Base-by-base conservation (phyloP, 2,329 filamentous ascomycete genomes). In the Apiospora koreana region DNA sequence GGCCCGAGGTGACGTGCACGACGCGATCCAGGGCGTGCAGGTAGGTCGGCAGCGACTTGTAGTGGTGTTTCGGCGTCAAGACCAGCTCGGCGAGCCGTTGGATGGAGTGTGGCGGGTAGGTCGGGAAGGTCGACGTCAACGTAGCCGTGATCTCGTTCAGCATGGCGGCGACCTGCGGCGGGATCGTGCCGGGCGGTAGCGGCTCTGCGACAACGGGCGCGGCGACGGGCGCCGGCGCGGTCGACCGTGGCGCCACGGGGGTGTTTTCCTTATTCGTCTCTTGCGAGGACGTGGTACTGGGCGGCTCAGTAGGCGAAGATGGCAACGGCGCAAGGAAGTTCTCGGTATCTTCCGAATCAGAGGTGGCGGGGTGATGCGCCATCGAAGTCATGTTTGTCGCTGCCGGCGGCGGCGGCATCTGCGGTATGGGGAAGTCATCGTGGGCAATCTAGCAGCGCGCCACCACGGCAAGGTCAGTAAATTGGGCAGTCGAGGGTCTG, bases 31-130 rank as follows among this genome's bases (percentile, higher is more conserved):
- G 88, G 2, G 96, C 96, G 76, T 96, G 93, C 14, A 99, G 89
- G 80, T 96, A 99, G 14, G 94, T 88, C 0, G 93, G 90, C 2
- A 98, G 87, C 68, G 91, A 92, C 72, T 88, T 90, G 83, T 98
- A 98, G 81, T 97, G 93, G 69, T 87, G 86, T 71, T 86, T 91
- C 1, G 96, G 96, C 35, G 86, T 82, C 45, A 97, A 85, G 5
- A 97, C 85, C 41, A 98, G 91, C 84, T 99, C 96, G 28, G 94
- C 90, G 28, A 99, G 88, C 48, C 96, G 92, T 82, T 99, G 96
- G 72, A 98, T 88, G 3, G 96, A 98, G 80, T 98, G 94, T 0
- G 96, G 96, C 1, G 96, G 95, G 75, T 93, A 88, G 3, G 85
- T 84, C 28, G 88, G 79, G 81, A 99, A 99, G 74, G 87, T 88